Evolutionary conservation across 1,284 basidiomycete species (phyloP).

Genomic region (Sporisorium exsertum): DNA sequence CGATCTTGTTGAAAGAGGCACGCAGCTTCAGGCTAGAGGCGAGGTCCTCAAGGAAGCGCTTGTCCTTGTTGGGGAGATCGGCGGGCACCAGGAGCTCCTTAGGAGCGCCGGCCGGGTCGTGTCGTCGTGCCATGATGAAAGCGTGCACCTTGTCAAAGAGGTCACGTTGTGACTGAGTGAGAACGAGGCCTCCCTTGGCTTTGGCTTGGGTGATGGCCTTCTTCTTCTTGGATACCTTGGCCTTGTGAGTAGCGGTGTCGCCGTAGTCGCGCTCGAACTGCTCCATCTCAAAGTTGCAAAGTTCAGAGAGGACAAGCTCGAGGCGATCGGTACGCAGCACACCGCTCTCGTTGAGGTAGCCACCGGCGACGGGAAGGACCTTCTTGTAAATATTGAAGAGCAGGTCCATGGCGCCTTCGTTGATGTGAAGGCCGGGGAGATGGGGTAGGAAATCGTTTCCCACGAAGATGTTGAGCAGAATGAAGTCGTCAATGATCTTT

Average conservation of each 20-base stretch:
- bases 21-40: conserved; percentile 55
- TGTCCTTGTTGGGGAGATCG: conserved; percentile 48
- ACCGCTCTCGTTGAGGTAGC: conserved; percentile 93
- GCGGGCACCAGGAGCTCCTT: conserved; percentile 53
- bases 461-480: conserved; percentile 93
- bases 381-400: conserved; percentile 96
- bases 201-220: conserved; percentile 81
- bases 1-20: conserved; percentile 63
- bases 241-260: conserved; percentile 75
- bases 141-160: conserved; percentile 74
- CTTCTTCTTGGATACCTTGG: conserved; percentile 72
- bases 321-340: conserved; percentile 83
- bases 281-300: conserved; percentile 86
- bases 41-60: conserved; percentile 57
- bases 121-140: conserved; percentile 83
- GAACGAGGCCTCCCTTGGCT: conserved; percentile 72
- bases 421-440: conserved; percentile 95
- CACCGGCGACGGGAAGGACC: conserved; percentile 85
- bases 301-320: conserved; percentile 87
- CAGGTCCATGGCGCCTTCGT: conserved; percentile 91
- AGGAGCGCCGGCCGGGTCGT: conserved; percentile 72
- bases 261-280: conserved; percentile 90
- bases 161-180: conserved; percentile 35
- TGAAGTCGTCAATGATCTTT: conserved; percentile 96
- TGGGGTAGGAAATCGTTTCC: conserved; percentile 98